These are phyloP conservation scores for Fusarium globosum DNA, from an alignment of 2,329 filamentous ascomycete species.

Conservation along the genomic window DNA sequence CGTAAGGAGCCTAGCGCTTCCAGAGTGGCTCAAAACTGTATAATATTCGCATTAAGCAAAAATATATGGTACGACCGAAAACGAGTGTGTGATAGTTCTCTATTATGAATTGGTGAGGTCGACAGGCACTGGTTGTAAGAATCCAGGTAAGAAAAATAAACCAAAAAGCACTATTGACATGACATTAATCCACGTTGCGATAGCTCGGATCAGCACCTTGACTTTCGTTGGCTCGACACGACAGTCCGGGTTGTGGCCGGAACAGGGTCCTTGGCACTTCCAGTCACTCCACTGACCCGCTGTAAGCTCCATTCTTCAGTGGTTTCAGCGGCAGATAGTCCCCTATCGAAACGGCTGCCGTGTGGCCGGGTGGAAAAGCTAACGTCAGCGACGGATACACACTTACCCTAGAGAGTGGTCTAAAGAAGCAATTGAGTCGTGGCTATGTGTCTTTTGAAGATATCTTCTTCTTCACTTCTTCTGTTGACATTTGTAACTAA, in stretches of 20 bases:
- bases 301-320: background rate
- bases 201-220: constrained; percentile 34
- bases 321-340: constrained; percentile 13
- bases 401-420: constrained; percentile 11
- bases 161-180: constrained; percentile 24
- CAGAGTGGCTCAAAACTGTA: constrained; percentile 5
- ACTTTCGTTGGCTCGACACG: constrained; percentile 28
- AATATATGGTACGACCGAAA: constrained; percentile 8
- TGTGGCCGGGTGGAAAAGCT: background rate
- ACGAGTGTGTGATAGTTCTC: constrained; percentile 28
- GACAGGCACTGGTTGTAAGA: constrained; percentile 6
- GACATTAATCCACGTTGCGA: constrained; percentile 42
- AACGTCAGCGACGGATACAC: background rate
- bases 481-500: background rate
- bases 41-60: constrained; percentile 11
- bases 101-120: constrained; percentile 26
- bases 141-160: constrained; percentile 26
- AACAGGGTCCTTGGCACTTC: constrained; percentile 1
- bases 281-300: constrained; percentile 5
- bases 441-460: background rate
- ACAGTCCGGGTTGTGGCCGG: constrained; percentile 5
- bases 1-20: constrained; percentile 26
- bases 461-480: background rate
- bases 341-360: constrained; percentile 11
- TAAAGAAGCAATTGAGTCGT: background rate